Evolutionary conservation across 177 flowering plant genomes (phyloP).

Genomic region (Vitis hybrid): DNA sequence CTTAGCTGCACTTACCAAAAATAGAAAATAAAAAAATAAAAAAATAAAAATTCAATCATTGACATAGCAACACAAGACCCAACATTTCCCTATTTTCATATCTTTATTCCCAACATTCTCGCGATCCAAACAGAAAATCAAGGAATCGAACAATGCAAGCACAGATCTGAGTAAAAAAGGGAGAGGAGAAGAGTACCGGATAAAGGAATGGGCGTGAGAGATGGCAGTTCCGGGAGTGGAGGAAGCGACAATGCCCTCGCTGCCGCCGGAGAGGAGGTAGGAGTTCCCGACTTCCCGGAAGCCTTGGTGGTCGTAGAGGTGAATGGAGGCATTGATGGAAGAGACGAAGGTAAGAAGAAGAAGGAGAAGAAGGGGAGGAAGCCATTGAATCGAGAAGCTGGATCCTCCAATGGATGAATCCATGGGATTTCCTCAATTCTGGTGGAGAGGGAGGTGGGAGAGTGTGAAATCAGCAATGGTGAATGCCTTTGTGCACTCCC

Average conservation of each 20-base stretch:
- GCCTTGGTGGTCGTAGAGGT: conserved; percentile 50
- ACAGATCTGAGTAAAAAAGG: not conserved
- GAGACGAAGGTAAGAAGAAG: conserved; percentile 13
- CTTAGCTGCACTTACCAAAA: too few species aligned
- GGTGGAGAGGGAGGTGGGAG: not conserved
- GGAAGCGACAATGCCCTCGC: conserved; percentile 73
- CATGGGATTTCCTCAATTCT: too few species aligned
- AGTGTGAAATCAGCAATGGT: conserved; percentile 11
- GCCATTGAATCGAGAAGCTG: not conserved
- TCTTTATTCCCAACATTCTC: not conserved
- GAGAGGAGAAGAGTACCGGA: conserved; percentile 37
- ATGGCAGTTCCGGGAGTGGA: conserved; percentile 6
- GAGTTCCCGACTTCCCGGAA: conserved; percentile 81
- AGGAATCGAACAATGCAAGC: not conserved
- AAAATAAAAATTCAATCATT: too few species aligned
- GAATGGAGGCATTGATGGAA: conserved; percentile 57
- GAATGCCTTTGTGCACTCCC: not conserved
- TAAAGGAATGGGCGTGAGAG: conserved; percentile 46
- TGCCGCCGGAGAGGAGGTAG: conserved; percentile 84
- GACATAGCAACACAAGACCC: too few species aligned
- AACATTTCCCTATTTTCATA: too few species aligned
- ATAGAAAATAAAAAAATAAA: too few species aligned
- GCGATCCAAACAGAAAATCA: not conserved
- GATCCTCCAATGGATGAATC: not conserved
- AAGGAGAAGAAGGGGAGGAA: conserved; percentile 4